Conservation (phyloP, 208 protist species). For the Acanthamoeba polyphaga region DNA sequence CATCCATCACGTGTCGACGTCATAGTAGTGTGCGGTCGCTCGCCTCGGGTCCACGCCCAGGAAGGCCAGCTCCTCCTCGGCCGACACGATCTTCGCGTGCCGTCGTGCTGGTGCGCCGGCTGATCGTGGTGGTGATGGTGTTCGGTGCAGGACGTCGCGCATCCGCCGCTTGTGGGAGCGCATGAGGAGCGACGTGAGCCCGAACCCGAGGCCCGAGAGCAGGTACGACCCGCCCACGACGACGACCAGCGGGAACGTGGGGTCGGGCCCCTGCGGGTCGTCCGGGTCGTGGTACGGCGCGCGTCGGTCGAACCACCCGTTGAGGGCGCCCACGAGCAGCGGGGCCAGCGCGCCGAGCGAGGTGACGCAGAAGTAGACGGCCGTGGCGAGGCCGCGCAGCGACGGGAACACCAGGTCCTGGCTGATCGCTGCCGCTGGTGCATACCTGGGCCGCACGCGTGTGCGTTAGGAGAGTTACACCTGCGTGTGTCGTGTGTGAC, state of each 20-base stretch:
- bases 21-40: no score
- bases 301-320: background rate
- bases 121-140: no score
- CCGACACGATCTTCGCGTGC: no score
- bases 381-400: background rate
- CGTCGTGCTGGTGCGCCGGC: no score
- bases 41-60: no score
- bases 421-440: background rate
- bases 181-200: background rate
- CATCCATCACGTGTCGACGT: no score
- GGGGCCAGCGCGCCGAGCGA: conserved; percentile 27
- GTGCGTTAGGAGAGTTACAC: no score
- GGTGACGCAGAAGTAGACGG: background rate
- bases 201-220: background rate
- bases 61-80: no score
- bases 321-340: conserved; percentile 12
- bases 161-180: background rate
- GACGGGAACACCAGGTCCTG: background rate
- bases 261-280: background rate
- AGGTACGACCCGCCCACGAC: background rate
- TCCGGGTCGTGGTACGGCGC: background rate
- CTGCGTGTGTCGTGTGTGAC: no score
- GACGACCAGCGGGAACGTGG: background rate
- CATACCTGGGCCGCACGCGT: background rate
- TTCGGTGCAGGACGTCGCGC: background rate